Evolutionary conservation across 257 asterid genomes (phyloP), one percentile per base, ranked within the genome.

Genomic region (Penstemon eatonii): DNA sequence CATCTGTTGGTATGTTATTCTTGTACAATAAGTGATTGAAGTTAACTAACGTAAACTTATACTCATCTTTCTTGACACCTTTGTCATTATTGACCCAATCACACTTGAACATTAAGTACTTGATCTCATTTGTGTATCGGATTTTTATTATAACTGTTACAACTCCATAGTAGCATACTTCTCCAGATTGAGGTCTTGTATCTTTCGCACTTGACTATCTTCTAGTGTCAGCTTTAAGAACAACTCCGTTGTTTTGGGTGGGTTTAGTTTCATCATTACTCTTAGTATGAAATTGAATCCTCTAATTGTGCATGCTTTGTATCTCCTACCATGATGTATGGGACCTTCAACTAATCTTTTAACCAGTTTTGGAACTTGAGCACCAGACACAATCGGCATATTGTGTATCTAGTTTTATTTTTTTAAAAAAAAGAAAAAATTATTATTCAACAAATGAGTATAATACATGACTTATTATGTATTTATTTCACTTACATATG

Each of bases 61-160:
- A 43, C 41, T 62, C 42, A 71, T 71, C 44, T 18, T 68, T 41
- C 7, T 68, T 68, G 40, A 64, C 6, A 4, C 58, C 69, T 6
- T 6, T 25, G 0, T 1, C 44, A 12, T 3, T 3, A 13, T 67
- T 56, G 36, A 67, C 56, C 72, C 64, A 67, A 67, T 67, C 64
- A 55, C 43, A 55, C 37, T 42, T 39, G 13, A 67, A 67, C 13
- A 67, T 3, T 33, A 51, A 25, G 37, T 50, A 38, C 36, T 66
- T 66, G 5, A 66, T 5, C 3, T 39, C 49, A 33, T 56, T 44
- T 36, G 13, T 12, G 33, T 54, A 67, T 6, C 36, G 47, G 5
- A 67, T 4, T 44, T 54, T 41, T 8, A 55, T 53, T 0, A 63
- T 63, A 25, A 33, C 15, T 0, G 13, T 63, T 13, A 46, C 5